phyloP scores from a whole-genome alignment of 2,329 filamentous ascomycete species.

The Rutstroemia sydowiana region DNA sequence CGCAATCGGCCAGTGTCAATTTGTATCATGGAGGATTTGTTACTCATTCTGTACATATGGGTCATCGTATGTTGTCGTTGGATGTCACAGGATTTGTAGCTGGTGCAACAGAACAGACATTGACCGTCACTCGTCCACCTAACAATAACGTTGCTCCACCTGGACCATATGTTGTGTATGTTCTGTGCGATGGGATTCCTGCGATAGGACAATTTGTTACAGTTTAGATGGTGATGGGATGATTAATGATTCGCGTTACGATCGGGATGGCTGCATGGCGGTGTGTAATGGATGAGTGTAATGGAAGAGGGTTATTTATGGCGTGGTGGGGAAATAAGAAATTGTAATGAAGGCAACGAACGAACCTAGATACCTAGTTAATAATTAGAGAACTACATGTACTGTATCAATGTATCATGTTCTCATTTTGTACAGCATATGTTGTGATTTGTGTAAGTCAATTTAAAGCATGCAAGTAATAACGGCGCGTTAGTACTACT shows the following conservation, averaged over 20 bases:
- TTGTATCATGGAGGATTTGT: constrained; percentile 54
- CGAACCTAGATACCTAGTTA: too few species aligned
- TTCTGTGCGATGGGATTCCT: constrained; percentile 35
- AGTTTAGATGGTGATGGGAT: constrained; percentile 7
- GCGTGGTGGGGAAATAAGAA: neutral
- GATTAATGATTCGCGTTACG: too few species aligned
- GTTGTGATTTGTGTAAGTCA: too few species aligned
- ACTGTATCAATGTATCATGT: too few species aligned
- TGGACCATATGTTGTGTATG: constrained; percentile 53
- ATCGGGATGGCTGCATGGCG: too few species aligned
- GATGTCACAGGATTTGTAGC: constrained; percentile 41
- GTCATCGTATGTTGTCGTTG: constrained; percentile 48
- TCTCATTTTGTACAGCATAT: too few species aligned
- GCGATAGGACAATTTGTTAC: constrained; percentile 27
- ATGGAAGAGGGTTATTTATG: too few species aligned
- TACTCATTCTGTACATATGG: constrained; percentile 55
- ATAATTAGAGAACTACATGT: too few species aligned
- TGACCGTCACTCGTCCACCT: constrained; percentile 47
- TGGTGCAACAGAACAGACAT: constrained; percentile 35
- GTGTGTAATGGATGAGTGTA: too few species aligned
- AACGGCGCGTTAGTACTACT: too few species aligned
- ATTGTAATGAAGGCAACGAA: neutral
- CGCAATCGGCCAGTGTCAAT: constrained; percentile 39
- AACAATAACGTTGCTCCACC: constrained; percentile 48
- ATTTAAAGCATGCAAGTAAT: too few species aligned